These are phyloP conservation scores for Cordyceps pruinosa DNA, from an alignment of 2,329 filamentous ascomycete species.

Conservation along the genomic window DNA sequence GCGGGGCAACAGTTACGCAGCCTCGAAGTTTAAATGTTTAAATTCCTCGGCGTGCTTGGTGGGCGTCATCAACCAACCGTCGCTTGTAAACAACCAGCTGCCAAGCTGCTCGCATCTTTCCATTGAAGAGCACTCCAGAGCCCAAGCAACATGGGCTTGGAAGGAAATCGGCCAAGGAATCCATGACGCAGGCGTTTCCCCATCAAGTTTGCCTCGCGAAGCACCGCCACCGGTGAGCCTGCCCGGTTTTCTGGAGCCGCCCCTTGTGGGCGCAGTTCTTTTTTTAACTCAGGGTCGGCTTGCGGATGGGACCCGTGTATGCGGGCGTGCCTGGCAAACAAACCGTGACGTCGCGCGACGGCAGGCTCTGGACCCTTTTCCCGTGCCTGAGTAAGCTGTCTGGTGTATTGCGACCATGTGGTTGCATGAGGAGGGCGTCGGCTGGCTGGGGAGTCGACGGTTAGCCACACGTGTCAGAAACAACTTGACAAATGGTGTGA, in stretches of 20 bases:
- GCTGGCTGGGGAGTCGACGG: background rate
- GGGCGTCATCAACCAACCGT: background rate
- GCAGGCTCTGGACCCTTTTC: background rate
- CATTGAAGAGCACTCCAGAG: too few relatives aligned
- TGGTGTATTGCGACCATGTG: too few relatives aligned
- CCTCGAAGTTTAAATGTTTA: background rate
- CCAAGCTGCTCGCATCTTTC: too few relatives aligned
- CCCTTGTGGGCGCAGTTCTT: background rate
- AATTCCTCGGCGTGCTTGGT: background rate
- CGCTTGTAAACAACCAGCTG: background rate
- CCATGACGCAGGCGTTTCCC: background rate
- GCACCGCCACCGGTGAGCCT: background rate
- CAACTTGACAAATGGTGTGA: background rate
- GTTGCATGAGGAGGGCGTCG: background rate
- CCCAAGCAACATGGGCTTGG: background rate
- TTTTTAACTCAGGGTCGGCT: constrained; percentile 4
- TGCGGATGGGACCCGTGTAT: background rate
- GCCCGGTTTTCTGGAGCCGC: background rate
- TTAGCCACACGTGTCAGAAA: background rate
- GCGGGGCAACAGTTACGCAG: constrained; percentile 1
- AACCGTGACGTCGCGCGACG: constrained; percentile 3
- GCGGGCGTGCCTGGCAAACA: background rate
- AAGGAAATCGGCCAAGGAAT: background rate
- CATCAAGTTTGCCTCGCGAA: background rate
- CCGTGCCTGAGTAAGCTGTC: background rate